These are phyloP conservation scores for Leccinum incarnatum DNA, from an alignment of 768 basidiomycete genomes.

Conservation along the genomic window DNA sequence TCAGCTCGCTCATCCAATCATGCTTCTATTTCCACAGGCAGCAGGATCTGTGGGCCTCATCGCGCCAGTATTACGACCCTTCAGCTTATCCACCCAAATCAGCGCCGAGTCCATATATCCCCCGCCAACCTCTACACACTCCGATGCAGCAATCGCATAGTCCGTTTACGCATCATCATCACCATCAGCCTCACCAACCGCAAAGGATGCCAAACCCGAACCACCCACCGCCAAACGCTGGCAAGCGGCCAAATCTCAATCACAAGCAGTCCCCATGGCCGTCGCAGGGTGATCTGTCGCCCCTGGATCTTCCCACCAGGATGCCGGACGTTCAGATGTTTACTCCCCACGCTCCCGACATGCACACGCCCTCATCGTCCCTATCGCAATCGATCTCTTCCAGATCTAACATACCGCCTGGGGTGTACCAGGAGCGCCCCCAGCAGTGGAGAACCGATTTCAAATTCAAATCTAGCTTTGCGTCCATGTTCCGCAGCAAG, in stretches of 20 bases:
- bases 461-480: conserved; percentile 31
- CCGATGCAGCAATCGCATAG: conserved; percentile 11
- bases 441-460: conserved; percentile 31
- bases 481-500: conserved; percentile 29
- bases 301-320: conserved; percentile 14
- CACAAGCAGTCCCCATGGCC: conserved; percentile 16
- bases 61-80: conserved; percentile 4
- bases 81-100: conserved; percentile 15
- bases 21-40: conserved; percentile 8
- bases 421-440: conserved; percentile 22
- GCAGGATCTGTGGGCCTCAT: conserved; percentile 15
- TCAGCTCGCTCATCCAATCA: conserved; percentile 1
- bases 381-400: conserved; percentile 17
- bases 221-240: not conserved
- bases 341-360: conserved; percentile 12
- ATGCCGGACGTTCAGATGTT: conserved; percentile 21
- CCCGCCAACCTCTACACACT: conserved; percentile 16
- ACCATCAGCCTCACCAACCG: conserved; percentile 1
- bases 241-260: conserved; percentile 4
- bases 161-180: conserved; percentile 6
- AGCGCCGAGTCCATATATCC: conserved; percentile 32
- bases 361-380: conserved; percentile 28
- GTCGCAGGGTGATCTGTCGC: conserved; percentile 19
- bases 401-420: conserved; percentile 10
- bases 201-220: conserved; percentile 1